These are phyloP conservation scores for Radiomyces spectabilis DNA, from an alignment of 192 early-diverging fungal genomes.

Conservation along the genomic window DNA sequence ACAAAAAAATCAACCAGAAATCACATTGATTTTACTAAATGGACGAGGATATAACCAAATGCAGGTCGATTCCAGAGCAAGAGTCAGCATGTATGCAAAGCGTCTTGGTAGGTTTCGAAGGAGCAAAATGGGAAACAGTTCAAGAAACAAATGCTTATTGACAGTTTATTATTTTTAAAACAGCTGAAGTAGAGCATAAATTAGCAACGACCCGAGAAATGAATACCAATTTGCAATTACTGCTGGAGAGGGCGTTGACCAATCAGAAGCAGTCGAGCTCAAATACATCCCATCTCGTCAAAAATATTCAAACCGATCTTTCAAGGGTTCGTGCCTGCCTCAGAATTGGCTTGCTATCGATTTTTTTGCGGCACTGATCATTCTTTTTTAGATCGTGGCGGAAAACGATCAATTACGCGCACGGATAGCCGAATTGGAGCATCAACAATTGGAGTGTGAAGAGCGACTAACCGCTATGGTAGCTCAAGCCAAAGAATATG, in stretches of 20 bases:
- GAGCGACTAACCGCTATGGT: conserved; percentile 46
- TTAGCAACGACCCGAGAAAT: conserved; percentile 44
- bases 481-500: conserved; percentile 50
- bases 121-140: not conserved
- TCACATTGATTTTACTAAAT: too few relatives aligned
- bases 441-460: conserved; percentile 46
- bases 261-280: conserved; percentile 49
- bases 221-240: conserved; percentile 44
- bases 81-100: conserved; percentile 46
- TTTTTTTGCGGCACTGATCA: not conserved
- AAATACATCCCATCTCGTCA: conserved; percentile 50
- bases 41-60: too few relatives aligned
- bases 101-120: conserved; percentile 35
- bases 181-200: conserved; percentile 49
- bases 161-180: not conserved
- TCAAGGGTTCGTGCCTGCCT: conserved; percentile 37
- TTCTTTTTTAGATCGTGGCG: conserved; percentile 19
- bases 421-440: conserved; percentile 47
- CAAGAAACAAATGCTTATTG: not conserved
- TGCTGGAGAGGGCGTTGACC: conserved; percentile 42
- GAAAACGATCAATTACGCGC: conserved; percentile 46
- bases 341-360: too few relatives aligned
- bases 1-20: not conserved
- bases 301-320: conserved; percentile 49
- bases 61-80: conserved; percentile 38